These are phyloP conservation scores for Kazachstania sp. DNA, from an alignment of 1,139 yeast genomes.

Conservation along the genomic window DNA sequence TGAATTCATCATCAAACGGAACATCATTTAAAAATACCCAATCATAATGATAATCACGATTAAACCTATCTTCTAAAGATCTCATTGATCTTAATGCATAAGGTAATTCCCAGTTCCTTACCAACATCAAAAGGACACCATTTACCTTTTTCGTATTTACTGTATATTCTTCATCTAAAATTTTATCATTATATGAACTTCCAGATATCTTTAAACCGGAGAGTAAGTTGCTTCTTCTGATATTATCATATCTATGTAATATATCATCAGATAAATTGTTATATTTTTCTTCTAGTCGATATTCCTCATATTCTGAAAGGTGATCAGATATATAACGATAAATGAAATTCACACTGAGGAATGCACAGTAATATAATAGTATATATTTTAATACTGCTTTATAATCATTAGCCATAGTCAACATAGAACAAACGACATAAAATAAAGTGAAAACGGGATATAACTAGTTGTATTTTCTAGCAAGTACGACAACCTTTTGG, in stretches of 20 bases:
- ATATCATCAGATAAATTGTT: constrained; percentile 7
- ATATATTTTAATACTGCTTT: neutral
- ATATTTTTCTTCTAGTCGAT: neutral
- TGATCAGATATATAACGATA: neutral
- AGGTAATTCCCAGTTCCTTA: constrained; percentile 55
- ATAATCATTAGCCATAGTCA: neutral
- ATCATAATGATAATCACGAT: constrained; percentile 59
- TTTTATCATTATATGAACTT: constrained; percentile 9
- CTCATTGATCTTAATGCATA: constrained; percentile 60
- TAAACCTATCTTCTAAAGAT: constrained; percentile 59
- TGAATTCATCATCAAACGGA: constrained; percentile 63
- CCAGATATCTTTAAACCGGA: constrained; percentile 13
- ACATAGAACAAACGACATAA: neutral
- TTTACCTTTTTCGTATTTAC: constrained; percentile 33
- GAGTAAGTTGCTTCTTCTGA: constrained; percentile 9
- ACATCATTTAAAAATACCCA: constrained; percentile 88
- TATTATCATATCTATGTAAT: constrained; percentile 9
- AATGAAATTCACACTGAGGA: neutral
- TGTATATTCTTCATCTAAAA: neutral
- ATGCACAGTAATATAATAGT: neutral
- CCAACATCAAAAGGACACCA: constrained; percentile 64
- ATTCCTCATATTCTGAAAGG: neutral
- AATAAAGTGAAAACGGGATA: neutral
- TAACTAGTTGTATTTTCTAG: neutral
- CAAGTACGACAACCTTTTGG: too few species aligned